phyloP scores from a whole-genome alignment of 805 yeast genomes.

The Starmerella sp. region DNA sequence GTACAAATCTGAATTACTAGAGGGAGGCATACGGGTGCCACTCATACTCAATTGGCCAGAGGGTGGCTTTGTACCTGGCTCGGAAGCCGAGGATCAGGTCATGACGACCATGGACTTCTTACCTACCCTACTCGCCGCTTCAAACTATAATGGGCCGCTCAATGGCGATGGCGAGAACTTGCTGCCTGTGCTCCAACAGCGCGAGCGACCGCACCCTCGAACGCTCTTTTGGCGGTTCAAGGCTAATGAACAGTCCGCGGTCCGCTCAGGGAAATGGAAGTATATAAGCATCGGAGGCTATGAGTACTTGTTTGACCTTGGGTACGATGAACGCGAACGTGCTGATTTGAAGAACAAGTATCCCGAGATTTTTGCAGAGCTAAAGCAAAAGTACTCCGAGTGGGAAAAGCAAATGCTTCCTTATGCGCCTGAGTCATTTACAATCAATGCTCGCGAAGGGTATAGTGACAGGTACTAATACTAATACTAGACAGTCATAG shows the following conservation, averaged over 20 bases:
- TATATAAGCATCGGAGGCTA: constrained; percentile 17
- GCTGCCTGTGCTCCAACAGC: constrained; percentile 31
- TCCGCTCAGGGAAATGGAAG: constrained; percentile 20
- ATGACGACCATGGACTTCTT: constrained; percentile 50
- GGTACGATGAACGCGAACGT: constrained; percentile 42
- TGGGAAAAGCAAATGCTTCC: constrained; percentile 23
- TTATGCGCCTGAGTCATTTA: not conserved
- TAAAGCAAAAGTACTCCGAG: constrained; percentile 40
- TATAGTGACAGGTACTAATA: not conserved
- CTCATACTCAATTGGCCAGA: constrained; percentile 39
- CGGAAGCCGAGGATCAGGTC: constrained; percentile 32
- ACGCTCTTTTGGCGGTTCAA: constrained; percentile 23
- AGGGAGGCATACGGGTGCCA: constrained; percentile 52
- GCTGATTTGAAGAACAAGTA: constrained; percentile 33
- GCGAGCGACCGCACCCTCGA: constrained; percentile 8
- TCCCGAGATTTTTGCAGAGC: constrained; percentile 33
- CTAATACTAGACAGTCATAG: no score
- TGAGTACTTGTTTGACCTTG: constrained; percentile 25
- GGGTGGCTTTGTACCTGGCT: constrained; percentile 9
- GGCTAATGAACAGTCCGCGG: constrained; percentile 18
- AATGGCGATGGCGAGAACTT: constrained; percentile 37
- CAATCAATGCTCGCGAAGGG: not conserved
- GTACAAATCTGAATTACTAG: constrained; percentile 48
- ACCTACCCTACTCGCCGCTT: constrained; percentile 41
- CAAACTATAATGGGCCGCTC: constrained; percentile 39